phyloP scores from a whole-genome alignment of 179 eudicot genomes.

The Corrigiola litoralis region DNA sequence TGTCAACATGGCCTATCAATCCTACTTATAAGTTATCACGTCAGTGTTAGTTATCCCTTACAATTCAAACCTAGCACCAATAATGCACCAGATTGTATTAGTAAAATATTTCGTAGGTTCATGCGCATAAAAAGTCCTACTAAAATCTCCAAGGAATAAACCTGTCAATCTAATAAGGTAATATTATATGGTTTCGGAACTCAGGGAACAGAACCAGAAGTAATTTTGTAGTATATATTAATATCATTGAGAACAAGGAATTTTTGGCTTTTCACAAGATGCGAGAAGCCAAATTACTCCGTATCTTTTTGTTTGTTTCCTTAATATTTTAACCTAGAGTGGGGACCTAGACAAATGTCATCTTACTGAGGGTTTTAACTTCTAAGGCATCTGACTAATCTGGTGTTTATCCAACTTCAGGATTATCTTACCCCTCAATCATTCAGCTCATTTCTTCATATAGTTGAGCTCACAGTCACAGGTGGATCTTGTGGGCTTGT shows the following conservation, averaged over 20 bases:
- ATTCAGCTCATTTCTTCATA: background rate
- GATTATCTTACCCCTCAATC: background rate
- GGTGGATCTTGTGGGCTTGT: too few relatives aligned
- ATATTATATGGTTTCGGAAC: conserved; percentile 10
- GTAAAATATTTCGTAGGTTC: background rate
- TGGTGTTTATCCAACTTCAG: background rate
- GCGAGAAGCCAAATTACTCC: too few relatives aligned
- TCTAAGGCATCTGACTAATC: background rate
- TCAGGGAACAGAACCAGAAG: background rate
- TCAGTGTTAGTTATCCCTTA: background rate
- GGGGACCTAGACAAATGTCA: background rate
- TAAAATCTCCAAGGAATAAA: background rate
- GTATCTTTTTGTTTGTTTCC: too few relatives aligned
- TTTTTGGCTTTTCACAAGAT: background rate
- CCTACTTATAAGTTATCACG: conserved; percentile 7
- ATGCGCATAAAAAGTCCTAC: background rate
- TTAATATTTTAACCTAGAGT: background rate
- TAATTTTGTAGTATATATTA: background rate
- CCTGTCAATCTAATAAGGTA: conserved; percentile 1
- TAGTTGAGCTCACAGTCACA: background rate
- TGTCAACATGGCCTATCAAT: too few relatives aligned
- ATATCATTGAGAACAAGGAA: background rate
- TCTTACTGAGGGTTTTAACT: background rate
- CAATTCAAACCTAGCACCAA: background rate
- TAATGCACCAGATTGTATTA: background rate